These are phyloP conservation scores for Euclidium syriacum DNA, from an alignment of 345 rosid genomes.

Conservation along the genomic window DNA sequence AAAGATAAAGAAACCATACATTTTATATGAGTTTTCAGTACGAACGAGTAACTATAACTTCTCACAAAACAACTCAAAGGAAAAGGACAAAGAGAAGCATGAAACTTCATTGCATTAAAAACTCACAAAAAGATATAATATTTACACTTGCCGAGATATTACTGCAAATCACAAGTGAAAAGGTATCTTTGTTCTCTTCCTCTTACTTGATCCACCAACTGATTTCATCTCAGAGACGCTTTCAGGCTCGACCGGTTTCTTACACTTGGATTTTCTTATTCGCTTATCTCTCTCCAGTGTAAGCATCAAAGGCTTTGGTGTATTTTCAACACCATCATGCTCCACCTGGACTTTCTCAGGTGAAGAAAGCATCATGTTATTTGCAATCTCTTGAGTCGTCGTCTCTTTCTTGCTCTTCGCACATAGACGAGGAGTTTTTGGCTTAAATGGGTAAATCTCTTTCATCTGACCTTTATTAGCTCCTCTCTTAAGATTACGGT, in stretches of 20 bases:
- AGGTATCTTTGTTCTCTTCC: slow-evolving; percentile 26
- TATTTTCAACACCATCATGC: not conserved
- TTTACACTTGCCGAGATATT: not conserved
- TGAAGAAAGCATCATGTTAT: not conserved
- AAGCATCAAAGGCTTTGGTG: slow-evolving; percentile 30
- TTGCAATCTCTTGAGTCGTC: not conserved
- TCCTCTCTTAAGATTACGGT: slow-evolving; percentile 32
- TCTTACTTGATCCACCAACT: slow-evolving; percentile 18
- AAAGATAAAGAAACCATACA: too few species aligned
- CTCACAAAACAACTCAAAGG: too few species aligned
- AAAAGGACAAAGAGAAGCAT: too few species aligned
- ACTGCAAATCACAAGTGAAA: slow-evolving; percentile 13
- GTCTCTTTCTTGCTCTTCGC: slow-evolving; percentile 3
- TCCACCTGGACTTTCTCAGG: slow-evolving; percentile 9
- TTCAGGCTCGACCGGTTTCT: slow-evolving; percentile 2
- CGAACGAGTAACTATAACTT: too few species aligned
- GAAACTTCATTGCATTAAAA: not conserved
- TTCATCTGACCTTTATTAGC: slow-evolving; percentile 25
- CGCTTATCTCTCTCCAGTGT: slow-evolving; percentile 27
- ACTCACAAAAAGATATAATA: not conserved
- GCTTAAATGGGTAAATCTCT: slow-evolving; percentile 21
- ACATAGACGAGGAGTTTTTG: not conserved
- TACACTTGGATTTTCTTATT: slow-evolving; percentile 18
- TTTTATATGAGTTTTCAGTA: too few species aligned
- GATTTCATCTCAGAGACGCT: slow-evolving; percentile 19